A percentile compares a stretch with the other conserved stretches of the same genome.
These are phyloP conservation scores for Populus davidiana DNA, from an alignment of 345 rosid genomes.

Conservation along the genomic window DNA sequence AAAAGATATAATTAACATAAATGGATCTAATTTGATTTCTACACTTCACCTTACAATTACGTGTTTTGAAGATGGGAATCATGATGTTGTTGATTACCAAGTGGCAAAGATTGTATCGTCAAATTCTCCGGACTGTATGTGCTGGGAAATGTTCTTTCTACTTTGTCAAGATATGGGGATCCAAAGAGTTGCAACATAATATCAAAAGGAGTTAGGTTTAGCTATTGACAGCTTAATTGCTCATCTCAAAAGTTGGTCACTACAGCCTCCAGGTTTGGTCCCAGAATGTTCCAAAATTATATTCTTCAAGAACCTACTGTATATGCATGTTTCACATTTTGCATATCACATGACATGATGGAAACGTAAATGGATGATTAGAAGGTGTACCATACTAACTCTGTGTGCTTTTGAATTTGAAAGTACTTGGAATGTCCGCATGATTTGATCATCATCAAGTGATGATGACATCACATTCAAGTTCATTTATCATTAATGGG, in stretches of 20 bases:
- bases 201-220: background rate
- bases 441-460: too few relatives aligned
- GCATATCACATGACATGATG: background rate
- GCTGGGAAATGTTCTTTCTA: background rate
- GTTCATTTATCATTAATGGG: background rate
- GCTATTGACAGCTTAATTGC: conserved; percentile 5
- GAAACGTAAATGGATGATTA: conserved; percentile 28
- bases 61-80: too few relatives aligned
- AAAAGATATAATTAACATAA: too few relatives aligned
- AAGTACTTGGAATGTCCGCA: background rate
- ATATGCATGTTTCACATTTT: background rate
- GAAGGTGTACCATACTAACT: conserved; percentile 43
- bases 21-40: too few relatives aligned
- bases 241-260: background rate
- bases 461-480: background rate
- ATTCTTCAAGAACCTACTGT: background rate
- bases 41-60: too few relatives aligned
- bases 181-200: background rate
- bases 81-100: too few relatives aligned
- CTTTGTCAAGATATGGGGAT: background rate
- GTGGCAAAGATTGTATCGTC: too few relatives aligned
- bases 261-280: too few relatives aligned
- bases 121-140: too few relatives aligned
- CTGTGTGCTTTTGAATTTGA: conserved; percentile 1
- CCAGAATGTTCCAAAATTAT: too few relatives aligned